Evolutionary conservation across 1,284 basidiomycete species (phyloP).

Genomic region (Sporisorium sorghi): DNA sequence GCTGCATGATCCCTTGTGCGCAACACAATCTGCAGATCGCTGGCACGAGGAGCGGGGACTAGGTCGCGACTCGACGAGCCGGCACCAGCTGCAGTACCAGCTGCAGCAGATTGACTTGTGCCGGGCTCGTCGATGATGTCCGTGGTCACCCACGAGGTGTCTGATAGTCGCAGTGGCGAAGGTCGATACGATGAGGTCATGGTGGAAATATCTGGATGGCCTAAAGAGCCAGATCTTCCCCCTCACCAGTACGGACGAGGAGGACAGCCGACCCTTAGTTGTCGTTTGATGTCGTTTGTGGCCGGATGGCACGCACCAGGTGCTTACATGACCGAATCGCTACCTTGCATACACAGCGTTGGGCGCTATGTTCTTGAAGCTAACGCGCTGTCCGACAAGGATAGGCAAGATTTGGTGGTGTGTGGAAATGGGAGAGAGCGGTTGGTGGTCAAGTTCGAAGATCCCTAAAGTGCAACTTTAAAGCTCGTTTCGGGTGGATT

Average conservation of each 20-base stretch:
- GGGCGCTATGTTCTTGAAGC: neutral
- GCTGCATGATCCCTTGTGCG: slow-evolving; percentile 57
- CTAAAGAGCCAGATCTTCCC: neutral
- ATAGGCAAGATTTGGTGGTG: neutral
- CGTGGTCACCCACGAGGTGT: slow-evolving; percentile 22
- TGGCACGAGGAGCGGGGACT: slow-evolving; percentile 34
- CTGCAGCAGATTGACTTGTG: neutral
- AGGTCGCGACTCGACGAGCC: slow-evolving; percentile 42
- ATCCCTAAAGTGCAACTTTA: neutral
- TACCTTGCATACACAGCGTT: neutral
- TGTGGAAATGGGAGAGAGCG: neutral
- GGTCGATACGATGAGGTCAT: slow-evolving; percentile 25
- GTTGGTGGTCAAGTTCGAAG: neutral
- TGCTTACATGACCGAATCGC: slow-evolving; percentile 3
- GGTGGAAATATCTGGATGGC: neutral
- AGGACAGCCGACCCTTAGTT: neutral
- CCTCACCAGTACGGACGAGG: neutral
- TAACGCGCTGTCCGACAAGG: neutral
- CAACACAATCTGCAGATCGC: slow-evolving; percentile 58
- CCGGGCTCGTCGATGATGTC: slow-evolving; percentile 11
- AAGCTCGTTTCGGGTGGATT: neutral
- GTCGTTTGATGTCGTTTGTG: neutral
- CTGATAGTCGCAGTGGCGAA: slow-evolving; percentile 28
- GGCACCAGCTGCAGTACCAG: neutral
- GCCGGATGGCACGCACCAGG: slow-evolving; percentile 1